These are phyloP conservation scores for Saururus chinensis DNA, from an alignment of 164 flowering plant genomes.

Conservation along the genomic window DNA sequence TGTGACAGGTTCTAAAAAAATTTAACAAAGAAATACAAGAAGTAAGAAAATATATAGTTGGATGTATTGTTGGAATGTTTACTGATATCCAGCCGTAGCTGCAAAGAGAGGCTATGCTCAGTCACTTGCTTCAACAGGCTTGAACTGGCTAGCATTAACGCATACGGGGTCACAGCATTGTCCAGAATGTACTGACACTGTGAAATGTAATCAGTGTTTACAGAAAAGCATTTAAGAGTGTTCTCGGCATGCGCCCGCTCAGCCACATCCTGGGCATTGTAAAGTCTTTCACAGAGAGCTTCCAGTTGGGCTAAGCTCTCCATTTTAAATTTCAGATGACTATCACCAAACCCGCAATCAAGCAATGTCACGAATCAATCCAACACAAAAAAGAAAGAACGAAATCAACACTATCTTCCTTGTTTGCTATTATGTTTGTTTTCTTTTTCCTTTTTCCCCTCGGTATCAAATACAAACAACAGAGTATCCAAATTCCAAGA, in stretches of 20 bases:
- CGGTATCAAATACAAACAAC: constrained; percentile 25
- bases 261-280: constrained; percentile 87
- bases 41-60: background rate
- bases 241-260: constrained; percentile 95
- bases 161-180: constrained; percentile 82
- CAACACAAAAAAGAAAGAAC: constrained; percentile 1
- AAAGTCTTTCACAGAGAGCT: constrained; percentile 93
- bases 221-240: constrained; percentile 83
- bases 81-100: constrained; percentile 97
- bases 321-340: constrained; percentile 29
- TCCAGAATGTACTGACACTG: constrained; percentile 97
- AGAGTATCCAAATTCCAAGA: constrained; percentile 16
- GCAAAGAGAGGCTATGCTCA: constrained; percentile 79
- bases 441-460: constrained; percentile 25
- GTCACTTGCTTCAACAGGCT: constrained; percentile 98
- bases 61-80: constrained; percentile 12
- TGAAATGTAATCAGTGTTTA: constrained; percentile 78
- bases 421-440: background rate
- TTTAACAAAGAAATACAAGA: background rate
- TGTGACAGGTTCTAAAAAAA: background rate
- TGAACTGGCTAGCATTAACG: constrained; percentile 97
- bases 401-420: background rate
- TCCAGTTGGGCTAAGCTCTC: constrained; percentile 90
- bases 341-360: constrained; percentile 18
- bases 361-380: constrained; percentile 22